Evolutionary conservation across 345 rosid genomes (phyloP), one percentile per base, ranked within the genome.

Genomic region (Arabis hirsuta): DNA sequence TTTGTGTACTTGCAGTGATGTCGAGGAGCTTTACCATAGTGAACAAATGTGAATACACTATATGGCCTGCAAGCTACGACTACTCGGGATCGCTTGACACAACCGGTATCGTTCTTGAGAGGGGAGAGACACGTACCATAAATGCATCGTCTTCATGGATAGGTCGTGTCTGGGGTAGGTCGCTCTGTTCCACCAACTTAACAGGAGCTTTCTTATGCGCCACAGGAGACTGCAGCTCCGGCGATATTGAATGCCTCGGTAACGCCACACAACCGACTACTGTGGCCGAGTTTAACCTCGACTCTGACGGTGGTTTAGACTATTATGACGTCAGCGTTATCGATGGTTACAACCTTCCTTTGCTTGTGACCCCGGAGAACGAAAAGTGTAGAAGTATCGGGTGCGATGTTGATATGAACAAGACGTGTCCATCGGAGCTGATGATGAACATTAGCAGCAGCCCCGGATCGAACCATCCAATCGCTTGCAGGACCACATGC

Each of bases 161-260:
- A 1, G 91, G 90, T 53, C 79, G 85, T 3, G 0, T 87, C 3
- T 85, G 96, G 96, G 96, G 73, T 12, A 67, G 90, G 31, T 77
- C 92, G 4, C 55, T 34, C 1, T 87, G 92, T 68, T 0, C 66
- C 20, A 20, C 58, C 0, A 76, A 77, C 45, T 9, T 79, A 12
- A 12, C 67, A 16, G 54, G 75, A 0, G 1, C 1, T 22, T 62
- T 71, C 54, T 27, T 44, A 52, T 71, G 75, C 12, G 14, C 2
- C 6, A 72, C 29, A 2, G 96, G 80, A 9, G 86, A 86, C 51
- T 90, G 92, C 7, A 81, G 39, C 12, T 82, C 89, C 1, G 86
- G 90, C 1, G 43, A 78, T 8, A n/a, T 84, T 0, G 34, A 51
- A n/a, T 84, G 96, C 78, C 64, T 54, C 4, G 82, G 83, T 0